phyloP scores from a whole-genome alignment of 306 rosid genomes.

The Rosa rugosa region DNA sequence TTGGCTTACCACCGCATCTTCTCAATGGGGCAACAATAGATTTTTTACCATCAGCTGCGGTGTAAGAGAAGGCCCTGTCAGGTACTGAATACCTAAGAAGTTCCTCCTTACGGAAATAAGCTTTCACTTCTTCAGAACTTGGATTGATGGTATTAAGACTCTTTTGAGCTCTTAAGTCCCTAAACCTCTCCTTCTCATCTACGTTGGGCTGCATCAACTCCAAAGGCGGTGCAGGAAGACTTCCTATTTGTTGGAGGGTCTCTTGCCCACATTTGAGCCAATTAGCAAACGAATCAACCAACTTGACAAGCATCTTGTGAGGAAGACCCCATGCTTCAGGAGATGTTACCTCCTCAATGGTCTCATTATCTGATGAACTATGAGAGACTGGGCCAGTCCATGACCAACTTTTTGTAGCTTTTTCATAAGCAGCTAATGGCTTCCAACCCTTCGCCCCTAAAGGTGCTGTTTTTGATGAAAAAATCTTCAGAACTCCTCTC shows the following conservation, averaged over 20 bases:
- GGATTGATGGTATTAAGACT: constrained; percentile 89
- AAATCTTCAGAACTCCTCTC: constrained; percentile 93
- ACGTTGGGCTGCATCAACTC: constrained; percentile 85
- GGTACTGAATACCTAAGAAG: constrained; percentile 97
- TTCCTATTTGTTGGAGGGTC: constrained; percentile 95
- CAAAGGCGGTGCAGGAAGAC: constrained; percentile 95
- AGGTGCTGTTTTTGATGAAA: constrained; percentile 96
- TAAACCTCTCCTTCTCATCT: constrained; percentile 97
- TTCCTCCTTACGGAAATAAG: constrained; percentile 92
- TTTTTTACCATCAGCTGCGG: constrained; percentile 95
- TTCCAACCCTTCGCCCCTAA: constrained; percentile 98
- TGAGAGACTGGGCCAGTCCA: constrained; percentile 83
- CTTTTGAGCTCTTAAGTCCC: constrained; percentile 97
- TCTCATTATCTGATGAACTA: constrained; percentile 55
- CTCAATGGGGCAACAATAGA: constrained; percentile 98
- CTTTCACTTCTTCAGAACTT: constrained; percentile 90
- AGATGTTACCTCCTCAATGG: constrained; percentile 74
- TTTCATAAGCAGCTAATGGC: constrained; percentile 73
- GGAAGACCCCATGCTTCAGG: constrained; percentile 97
- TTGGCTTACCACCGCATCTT: constrained; percentile 99
- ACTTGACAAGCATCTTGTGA: constrained; percentile 90
- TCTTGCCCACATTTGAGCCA: constrained; percentile 99
- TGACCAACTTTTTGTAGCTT: constrained; percentile 76
- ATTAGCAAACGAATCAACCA: constrained; percentile 97
- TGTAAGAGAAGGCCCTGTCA: constrained; percentile 96